Base-by-base conservation (phyloP, 306 rosid species). In the Rubus idaeus region DNA sequence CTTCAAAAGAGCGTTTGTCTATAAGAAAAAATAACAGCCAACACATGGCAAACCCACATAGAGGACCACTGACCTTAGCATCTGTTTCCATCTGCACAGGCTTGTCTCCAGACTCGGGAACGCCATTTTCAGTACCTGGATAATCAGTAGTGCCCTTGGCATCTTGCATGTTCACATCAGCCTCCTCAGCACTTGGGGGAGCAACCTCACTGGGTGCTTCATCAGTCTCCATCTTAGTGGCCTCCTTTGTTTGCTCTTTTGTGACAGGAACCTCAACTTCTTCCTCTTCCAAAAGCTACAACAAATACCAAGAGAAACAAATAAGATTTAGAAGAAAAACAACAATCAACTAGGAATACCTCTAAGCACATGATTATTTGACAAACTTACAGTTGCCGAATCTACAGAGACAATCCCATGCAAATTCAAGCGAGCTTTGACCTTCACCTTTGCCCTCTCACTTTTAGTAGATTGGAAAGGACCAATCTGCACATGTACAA, bases 251-350 rank as follows among this genome's bases (percentile, higher is more conserved):
- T 55, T 87, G 56, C 71, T 87, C 94, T 84, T 82, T 90, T 73
- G 87, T 74, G 62, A 95, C 90, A 21, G 90, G 87, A 79, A 92
- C 88, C 76, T 95, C 97, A 78, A 86, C 55, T 45, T 92, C 97
- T 82, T 92, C 98, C 85, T 92, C 99, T 74, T 95, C 99, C 80
- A 95, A 39, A 9, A 90, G 96, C 99, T 95, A 75, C 42, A 82
- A 23, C 51, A 75, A 40, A 47, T 41, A 63, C 23, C 53, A 56
- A 37, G 70, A 72, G 8, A 64, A 73, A n/a, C 17, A 23, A 81
- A 8, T 30, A 46, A 2, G 10, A 44, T 52, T 16, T n/a, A 62
- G 42, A 21, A 40, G 17, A 67, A 56, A 40, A 16, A 47, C 26
- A 71, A 55, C 3, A 1, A 57, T n/a, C 37, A 72, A 56, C 30